These are phyloP conservation scores for Apodospora peruviana DNA, from an alignment of 495 filamentous ascomycete genomes.

Conservation along the genomic window DNA sequence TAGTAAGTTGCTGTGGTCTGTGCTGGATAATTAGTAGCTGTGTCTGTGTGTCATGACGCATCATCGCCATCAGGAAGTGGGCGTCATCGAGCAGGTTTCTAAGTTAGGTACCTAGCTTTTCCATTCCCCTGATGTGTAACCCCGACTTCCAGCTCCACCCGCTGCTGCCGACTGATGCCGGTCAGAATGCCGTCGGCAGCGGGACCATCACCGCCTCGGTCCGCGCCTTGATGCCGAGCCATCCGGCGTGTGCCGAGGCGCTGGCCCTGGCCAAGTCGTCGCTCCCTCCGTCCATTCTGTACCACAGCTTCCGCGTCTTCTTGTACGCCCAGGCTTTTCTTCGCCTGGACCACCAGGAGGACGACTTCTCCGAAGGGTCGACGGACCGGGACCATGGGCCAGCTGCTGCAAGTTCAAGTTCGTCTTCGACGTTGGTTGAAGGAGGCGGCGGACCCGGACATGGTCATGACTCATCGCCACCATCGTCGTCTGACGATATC, in stretches of 20 bases:
- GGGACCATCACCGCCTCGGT: slow-evolving; percentile 23
- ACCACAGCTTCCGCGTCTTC: slow-evolving; percentile 44
- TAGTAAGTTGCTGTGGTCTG: too few relatives aligned
- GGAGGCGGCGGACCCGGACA: too few relatives aligned
- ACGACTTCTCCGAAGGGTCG: background rate
- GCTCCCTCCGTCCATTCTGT: slow-evolving; percentile 36
- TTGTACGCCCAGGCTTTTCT: slow-evolving; percentile 32
- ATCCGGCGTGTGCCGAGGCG: slow-evolving; percentile 24
- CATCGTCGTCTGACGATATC: too few relatives aligned
- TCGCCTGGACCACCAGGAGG: slow-evolving; percentile 5
- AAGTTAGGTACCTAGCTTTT: too few relatives aligned
- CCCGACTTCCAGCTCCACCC: too few relatives aligned
- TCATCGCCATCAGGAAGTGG: too few relatives aligned
- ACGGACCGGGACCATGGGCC: too few relatives aligned
- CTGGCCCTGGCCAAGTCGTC: slow-evolving; percentile 20
- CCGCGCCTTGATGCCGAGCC: slow-evolving; percentile 18
- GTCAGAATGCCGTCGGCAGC: slow-evolving; percentile 3
- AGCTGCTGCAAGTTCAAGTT: background rate
- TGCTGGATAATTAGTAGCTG: too few relatives aligned
- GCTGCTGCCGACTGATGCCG: too few relatives aligned
- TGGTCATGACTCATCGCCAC: background rate
- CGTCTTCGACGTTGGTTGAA: background rate
- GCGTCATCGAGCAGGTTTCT: too few relatives aligned
- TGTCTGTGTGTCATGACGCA: too few relatives aligned
- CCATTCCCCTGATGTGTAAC: background rate